These are phyloP conservation scores for Plasmodium gaboni DNA, from an alignment of 169 alveolate genomes.

Conservation along the genomic window DNA sequence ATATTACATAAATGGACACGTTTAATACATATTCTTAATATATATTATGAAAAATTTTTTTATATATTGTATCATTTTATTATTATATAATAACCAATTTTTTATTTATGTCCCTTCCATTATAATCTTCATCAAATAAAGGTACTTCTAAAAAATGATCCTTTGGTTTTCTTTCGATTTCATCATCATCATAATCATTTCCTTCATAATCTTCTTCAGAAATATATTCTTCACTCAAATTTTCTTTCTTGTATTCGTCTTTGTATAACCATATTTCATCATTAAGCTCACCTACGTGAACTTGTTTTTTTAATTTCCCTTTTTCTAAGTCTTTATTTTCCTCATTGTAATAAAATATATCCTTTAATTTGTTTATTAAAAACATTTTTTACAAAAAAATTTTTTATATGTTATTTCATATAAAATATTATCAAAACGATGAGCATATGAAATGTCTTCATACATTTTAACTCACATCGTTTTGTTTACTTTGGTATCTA, in stretches of 20 bases:
- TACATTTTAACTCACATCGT: neutral
- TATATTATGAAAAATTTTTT: too few relatives aligned
- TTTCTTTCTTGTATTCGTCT: slow-evolving; percentile 47
- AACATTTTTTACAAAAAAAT: slow-evolving; percentile 16
- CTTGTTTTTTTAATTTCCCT: slow-evolving; percentile 26
- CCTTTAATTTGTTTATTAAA: slow-evolving; percentile 36
- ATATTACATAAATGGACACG: neutral
- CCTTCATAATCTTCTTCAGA: slow-evolving; percentile 28
- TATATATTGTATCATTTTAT: too few relatives aligned
- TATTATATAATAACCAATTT: slow-evolving; percentile 28
- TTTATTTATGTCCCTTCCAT: slow-evolving; percentile 46
- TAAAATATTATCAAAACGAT: neutral
- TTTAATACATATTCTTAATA: neutral
- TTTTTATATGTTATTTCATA: neutral
- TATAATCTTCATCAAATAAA: slow-evolving; percentile 72
- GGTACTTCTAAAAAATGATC: slow-evolving; percentile 77
- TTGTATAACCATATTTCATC: slow-evolving; percentile 76
- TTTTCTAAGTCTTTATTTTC: slow-evolving; percentile 17
- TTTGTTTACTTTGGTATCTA: neutral
- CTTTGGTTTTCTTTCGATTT: slow-evolving; percentile 23
- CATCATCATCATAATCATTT: slow-evolving; percentile 37
- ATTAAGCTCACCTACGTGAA: slow-evolving; percentile 64
- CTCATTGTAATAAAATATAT: slow-evolving; percentile 26
- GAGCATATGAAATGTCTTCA: too few relatives aligned
- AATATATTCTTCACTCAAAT: slow-evolving; percentile 32